Conservation (phyloP, 352 stramenopile species). For the Detonula confervacea region DNA sequence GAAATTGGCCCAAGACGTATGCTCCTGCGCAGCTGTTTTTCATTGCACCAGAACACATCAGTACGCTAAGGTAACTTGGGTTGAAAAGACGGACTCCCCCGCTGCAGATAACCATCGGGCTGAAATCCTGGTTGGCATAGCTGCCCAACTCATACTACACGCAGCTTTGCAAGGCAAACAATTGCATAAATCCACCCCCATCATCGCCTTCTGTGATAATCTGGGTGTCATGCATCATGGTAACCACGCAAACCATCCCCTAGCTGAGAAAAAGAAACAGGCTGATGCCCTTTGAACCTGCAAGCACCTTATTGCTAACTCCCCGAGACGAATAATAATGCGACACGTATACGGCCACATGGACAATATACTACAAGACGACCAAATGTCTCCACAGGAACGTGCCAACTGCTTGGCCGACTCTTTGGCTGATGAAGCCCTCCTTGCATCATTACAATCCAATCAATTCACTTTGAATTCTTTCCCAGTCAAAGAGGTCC, state of each 20-base stretch:
- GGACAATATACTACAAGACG: not conserved
- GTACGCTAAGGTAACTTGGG: not conserved
- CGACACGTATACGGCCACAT: conserved; percentile 1
- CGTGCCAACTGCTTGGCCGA: not conserved
- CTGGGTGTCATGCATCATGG: not conserved
- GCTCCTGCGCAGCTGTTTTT: conserved; percentile 1
- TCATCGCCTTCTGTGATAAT: conserved; percentile 8
- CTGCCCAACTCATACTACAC: not conserved
- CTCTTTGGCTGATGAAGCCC: not conserved
- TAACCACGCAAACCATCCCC: not conserved
- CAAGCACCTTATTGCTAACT: not conserved
- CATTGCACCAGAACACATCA: not conserved
- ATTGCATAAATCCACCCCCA: not conserved
- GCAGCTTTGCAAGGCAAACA: not conserved
- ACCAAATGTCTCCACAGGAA: not conserved
- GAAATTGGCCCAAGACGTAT: not conserved
- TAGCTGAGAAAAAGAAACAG: conserved; percentile 5
- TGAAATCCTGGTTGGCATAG: conserved; percentile 5
- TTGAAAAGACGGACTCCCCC: not conserved
- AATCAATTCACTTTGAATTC: not conserved
- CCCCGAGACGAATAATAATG: not conserved
- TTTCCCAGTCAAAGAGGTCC: not conserved
- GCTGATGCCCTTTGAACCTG: not conserved
- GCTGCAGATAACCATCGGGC: conserved; percentile 16
- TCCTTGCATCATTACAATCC: not conserved